phyloP scores from a whole-genome alignment of 176 grass and related monocot genomes.

The barley (Hordeum vulgare) region DNA sequence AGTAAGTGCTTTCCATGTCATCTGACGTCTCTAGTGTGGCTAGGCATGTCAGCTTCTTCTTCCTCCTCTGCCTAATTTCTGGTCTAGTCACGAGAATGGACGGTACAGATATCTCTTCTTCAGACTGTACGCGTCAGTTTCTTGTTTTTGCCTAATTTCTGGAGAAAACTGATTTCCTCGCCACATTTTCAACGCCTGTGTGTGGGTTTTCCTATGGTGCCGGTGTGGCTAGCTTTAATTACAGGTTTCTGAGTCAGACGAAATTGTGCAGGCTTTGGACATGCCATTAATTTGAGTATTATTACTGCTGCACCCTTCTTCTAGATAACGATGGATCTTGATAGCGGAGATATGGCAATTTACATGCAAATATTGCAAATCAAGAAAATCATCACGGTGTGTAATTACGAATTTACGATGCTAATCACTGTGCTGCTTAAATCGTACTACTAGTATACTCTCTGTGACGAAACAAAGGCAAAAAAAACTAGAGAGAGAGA shows the following conservation, averaged over 20 bases:
- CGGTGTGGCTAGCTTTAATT: constrained; percentile 8
- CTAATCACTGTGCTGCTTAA: background rate
- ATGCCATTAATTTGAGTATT: background rate
- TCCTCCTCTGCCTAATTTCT: background rate
- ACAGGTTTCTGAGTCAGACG: background rate
- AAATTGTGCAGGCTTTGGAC: background rate
- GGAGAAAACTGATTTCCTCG: background rate
- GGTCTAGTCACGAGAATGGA: background rate
- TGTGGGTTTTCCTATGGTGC: background rate
- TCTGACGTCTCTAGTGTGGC: background rate
- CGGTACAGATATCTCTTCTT: no score
- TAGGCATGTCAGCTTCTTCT: background rate
- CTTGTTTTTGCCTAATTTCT: background rate
- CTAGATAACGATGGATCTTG: background rate
- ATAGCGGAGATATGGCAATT: background rate
- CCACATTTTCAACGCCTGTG: background rate
- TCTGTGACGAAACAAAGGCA: background rate
- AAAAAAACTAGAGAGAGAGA: background rate
- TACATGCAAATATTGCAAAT: background rate
- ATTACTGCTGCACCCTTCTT: background rate
- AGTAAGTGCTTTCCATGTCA: background rate
- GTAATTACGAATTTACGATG: background rate
- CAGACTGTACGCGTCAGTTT: background rate
- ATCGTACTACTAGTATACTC: background rate
- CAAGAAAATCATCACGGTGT: background rate